Conservation (phyloP, 2,329 filamentous ascomycete species). For the Aspergillus carbonarius region DNA sequence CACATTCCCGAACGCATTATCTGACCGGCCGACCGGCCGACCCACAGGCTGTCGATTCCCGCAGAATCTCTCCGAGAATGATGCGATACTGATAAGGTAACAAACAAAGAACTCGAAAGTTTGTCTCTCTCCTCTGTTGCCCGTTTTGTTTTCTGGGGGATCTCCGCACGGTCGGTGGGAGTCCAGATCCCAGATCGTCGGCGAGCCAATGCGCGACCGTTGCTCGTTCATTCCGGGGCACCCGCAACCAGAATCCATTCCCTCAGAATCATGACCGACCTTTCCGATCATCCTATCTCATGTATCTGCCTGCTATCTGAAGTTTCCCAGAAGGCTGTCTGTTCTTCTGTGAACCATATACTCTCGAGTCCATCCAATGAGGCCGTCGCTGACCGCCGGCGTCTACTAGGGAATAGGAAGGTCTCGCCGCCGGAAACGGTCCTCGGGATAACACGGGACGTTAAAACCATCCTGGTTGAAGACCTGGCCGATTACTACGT, state of each 20-base stretch:
- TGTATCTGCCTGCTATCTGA: no score
- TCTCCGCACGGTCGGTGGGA: not conserved
- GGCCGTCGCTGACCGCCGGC: not conserved
- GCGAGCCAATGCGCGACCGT: constrained; percentile 1
- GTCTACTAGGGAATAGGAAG: not conserved
- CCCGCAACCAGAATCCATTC: not conserved
- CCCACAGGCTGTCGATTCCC: not conserved
- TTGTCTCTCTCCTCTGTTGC: not conserved
- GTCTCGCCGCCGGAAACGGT: not conserved
- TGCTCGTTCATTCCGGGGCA: not conserved
- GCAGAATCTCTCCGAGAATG: not conserved
- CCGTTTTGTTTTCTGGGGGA: not conserved
- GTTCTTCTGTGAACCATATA: no score
- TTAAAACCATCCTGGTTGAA: not conserved
- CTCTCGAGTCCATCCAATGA: not conserved
- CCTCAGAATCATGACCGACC: not conserved
- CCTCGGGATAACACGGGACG: not conserved
- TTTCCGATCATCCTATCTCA: not conserved
- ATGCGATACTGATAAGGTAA: not conserved
- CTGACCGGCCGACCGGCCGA: not conserved
- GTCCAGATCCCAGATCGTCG: not conserved
- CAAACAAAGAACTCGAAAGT: constrained; percentile 1
- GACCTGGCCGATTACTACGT: not conserved
- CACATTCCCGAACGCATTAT: no score
- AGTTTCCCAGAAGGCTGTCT: no score